Evolutionary conservation across 495 filamentous ascomycete species (phyloP), one percentile per base, ranked within the genome.

Genomic region (Penicillium maclennaniae): DNA sequence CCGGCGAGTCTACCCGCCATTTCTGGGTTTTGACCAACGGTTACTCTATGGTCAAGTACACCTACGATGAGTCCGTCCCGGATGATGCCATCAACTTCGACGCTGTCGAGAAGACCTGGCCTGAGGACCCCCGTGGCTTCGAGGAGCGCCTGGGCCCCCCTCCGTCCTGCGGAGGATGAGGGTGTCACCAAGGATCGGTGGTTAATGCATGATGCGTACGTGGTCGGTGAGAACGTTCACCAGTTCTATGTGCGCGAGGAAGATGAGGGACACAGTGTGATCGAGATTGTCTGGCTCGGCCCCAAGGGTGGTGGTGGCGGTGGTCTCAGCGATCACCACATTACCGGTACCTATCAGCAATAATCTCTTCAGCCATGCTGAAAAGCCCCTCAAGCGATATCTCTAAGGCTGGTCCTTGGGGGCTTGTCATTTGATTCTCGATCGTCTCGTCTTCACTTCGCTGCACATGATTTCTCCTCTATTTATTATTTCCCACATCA

Each of bases 11-110:
- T 12, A 53, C 59, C 54, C 72, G 74, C 45, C 66, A 69, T n/a
- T 76, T 78, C 69, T 78, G 75, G 67, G 66, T 87, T 7, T 67
- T 86, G 27, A 77, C 76, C 46, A 86, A 86, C 55, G 85, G 85
- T 14, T 86, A 84, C 60, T 83, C 79, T 7, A 70, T 87, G 37
- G 72, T 78, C 36, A 71, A 71, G 39, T 87, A 86, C 53, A 74
- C 67, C 2, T 72, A 77, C 15, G 77, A 76, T 9, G 50, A 75
- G 43, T 64, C 69, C 19, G 69, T 67, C 5, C 63, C 72, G 4
- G 63, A 73, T 26, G 71, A 77, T 60, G 72, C 63, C 12, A 73
- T 82, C 39, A 75, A 85, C 55, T 71, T 87, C 26, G 71, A 74
- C 45, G 69, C 71, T 20, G 72, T 81, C 50, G 84, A 87, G 67